These are phyloP conservation scores for Fusarium subtropicale DNA, from an alignment of 2,329 filamentous ascomycete species.

Conservation along the genomic window DNA sequence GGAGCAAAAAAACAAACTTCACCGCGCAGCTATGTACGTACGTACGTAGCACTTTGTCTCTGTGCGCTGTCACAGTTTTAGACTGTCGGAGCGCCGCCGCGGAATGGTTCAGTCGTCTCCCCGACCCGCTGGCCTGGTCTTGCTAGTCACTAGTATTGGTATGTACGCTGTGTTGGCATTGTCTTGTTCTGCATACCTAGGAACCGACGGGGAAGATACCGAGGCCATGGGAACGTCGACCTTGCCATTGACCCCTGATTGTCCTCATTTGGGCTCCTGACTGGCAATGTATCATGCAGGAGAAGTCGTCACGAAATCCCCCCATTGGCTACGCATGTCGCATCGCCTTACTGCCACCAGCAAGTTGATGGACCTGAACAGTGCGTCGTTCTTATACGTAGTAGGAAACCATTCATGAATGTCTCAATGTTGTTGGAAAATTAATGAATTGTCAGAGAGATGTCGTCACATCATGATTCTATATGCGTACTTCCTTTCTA, in stretches of 20 bases:
- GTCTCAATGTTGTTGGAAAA: background rate
- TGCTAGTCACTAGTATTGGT: background rate
- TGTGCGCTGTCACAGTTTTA: constrained; percentile 32
- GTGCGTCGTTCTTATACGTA: background rate
- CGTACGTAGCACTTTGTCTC: constrained; percentile 1
- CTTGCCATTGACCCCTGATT: constrained; percentile 15
- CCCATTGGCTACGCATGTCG: constrained; percentile 17
- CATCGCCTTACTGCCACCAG: constrained; percentile 16
- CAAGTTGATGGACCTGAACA: background rate
- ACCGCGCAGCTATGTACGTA: constrained; percentile 3
- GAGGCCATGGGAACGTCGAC: constrained; percentile 22
- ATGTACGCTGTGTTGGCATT: constrained; percentile 26
- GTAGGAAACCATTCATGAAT: background rate
- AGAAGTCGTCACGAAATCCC: constrained; percentile 32
- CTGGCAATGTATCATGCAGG: constrained; percentile 44
- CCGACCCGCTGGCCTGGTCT: constrained; percentile 31
- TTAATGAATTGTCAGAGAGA: background rate
- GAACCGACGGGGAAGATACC: constrained; percentile 15
- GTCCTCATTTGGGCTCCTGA: background rate
- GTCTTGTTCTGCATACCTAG: constrained; percentile 14
- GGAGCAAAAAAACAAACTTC: constrained; percentile 7
- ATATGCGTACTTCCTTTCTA: constrained; percentile 7
- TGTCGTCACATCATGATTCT: background rate
- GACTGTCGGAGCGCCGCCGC: constrained; percentile 38
- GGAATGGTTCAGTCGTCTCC: constrained; percentile 28